Conservation (phyloP, 1,284 basidiomycete genomes). For the Cystobasidium sp. region DNA sequence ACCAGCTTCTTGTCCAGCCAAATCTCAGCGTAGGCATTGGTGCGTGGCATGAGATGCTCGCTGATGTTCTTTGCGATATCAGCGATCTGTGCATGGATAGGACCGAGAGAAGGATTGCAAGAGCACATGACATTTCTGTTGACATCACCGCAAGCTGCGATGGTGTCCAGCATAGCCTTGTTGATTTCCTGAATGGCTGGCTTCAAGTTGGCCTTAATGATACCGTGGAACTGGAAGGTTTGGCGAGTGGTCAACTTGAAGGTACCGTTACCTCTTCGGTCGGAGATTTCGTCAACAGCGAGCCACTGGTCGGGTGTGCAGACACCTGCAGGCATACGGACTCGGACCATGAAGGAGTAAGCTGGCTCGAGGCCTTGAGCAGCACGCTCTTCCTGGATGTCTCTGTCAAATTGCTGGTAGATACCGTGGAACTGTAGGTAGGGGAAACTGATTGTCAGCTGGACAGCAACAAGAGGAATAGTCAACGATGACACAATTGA, state of each 20-base stretch:
- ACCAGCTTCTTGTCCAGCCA: slow-evolving; percentile 97
- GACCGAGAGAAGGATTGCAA: slow-evolving; percentile 84
- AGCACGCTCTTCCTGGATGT: slow-evolving; percentile 95
- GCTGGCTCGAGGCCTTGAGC: slow-evolving; percentile 93
- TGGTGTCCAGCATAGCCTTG: slow-evolving; percentile 85
- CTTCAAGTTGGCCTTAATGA: slow-evolving; percentile 96
- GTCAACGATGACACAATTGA: slow-evolving; percentile 67
- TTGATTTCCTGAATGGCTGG: slow-evolving; percentile 97
- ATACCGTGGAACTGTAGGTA: slow-evolving; percentile 48
- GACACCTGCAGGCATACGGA: slow-evolving; percentile 93
- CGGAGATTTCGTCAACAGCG: slow-evolving; percentile 91
- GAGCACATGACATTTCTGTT: slow-evolving; percentile 89
- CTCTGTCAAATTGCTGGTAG: slow-evolving; percentile 77
- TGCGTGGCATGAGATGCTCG: slow-evolving; percentile 84
- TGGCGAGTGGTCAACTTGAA: slow-evolving; percentile 97
- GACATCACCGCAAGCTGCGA: slow-evolving; percentile 98
- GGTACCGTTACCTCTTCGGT: slow-evolving; percentile 90
- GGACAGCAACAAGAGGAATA: not conserved
- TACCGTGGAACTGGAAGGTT: slow-evolving; percentile 99
- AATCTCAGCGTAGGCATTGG: slow-evolving; percentile 96
- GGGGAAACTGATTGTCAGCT: not conserved
- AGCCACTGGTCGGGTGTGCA: slow-evolving; percentile 92
- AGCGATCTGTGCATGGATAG: slow-evolving; percentile 81
- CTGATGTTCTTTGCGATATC: slow-evolving; percentile 85
- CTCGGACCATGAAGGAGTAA: slow-evolving; percentile 98